Evolutionary conservation across 1,284 basidiomycete species (phyloP).

Genomic region (Rhodofomes roseus): DNA sequence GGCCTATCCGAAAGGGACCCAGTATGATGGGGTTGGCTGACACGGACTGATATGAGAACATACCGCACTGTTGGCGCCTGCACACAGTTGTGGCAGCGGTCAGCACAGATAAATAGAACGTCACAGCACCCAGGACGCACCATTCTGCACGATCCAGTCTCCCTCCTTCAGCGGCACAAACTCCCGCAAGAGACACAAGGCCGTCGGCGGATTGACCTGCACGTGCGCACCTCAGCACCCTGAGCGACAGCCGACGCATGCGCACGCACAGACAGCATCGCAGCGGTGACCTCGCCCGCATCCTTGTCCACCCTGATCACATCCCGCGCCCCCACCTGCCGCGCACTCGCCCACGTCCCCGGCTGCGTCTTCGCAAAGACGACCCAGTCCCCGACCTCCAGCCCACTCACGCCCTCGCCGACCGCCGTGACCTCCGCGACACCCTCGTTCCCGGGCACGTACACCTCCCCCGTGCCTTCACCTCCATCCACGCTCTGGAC

Average conservation of each 20-base stretch:
- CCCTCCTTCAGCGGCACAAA: constrained; percentile 60
- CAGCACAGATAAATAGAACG: neutral
- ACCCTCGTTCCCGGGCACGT: constrained; percentile 79
- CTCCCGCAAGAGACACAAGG: constrained; percentile 75
- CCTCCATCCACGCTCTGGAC: too few relatives aligned
- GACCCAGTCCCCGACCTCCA: constrained; percentile 70
- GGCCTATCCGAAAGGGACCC: too few relatives aligned
- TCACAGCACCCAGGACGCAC: constrained; percentile 23
- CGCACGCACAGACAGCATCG: constrained; percentile 63
- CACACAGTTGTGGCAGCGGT: neutral
- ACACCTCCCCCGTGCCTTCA: constrained; percentile 36
- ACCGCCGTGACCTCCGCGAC: constrained; percentile 64
- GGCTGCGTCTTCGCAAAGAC: constrained; percentile 64
- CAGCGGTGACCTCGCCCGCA: constrained; percentile 61
- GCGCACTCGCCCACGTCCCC: constrained; percentile 75
- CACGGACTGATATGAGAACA: too few relatives aligned
- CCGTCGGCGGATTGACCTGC: constrained; percentile 83
- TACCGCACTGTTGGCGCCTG: constrained; percentile 73
- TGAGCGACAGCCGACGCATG: neutral
- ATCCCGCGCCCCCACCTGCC: constrained; percentile 50
- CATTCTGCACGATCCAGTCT: constrained; percentile 82
- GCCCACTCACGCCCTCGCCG: constrained; percentile 45
- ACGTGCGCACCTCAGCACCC: neutral
- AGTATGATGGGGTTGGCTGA: too few relatives aligned
- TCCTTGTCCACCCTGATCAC: constrained; percentile 57